Base-by-base conservation (phyloP, 2,329 filamentous ascomycete genomes). In the Alternaria brassicicola region DNA sequence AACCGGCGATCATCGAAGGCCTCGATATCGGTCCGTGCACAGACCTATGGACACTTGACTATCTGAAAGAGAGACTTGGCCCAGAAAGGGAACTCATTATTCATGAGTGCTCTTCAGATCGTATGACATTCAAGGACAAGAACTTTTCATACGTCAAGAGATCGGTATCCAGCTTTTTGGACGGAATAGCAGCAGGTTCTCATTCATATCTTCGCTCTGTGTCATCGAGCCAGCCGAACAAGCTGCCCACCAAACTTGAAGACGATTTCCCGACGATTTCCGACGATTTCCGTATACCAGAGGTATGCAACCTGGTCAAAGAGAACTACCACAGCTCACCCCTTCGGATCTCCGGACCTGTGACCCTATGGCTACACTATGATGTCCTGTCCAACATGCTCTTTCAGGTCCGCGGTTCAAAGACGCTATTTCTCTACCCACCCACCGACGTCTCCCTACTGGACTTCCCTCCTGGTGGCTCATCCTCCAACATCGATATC, bases 311-410 rank as follows among this genome's bases (percentile, higher is more conserved):
- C 6, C 15, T 52, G 13, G 86, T 91, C 4, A 57, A 56, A 5
- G 79, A 88, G n/a, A 86, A 87, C 61, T 76, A 85, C 3, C 92
- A 96, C 72, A 94, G 89, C 73, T 93, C 91, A 3, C 88, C 93
- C 0, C 78, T 96, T 23, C 85, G 92, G 19, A 88, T 96, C 59
- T 94, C 90, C 4, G 91, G 91, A 1, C 86, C 86, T 2, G 90
- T 94, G 10, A 89, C 88, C 38, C 91, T 97, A 86, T 97, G 93
- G 93, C 82, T 96, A 30, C 92, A 96, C 76, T 96, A 95, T 79
- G 91, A 96, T 78, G 91, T 95, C 15, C 93, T 96, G 84, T 91
- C 92, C 48, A 97, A 96, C 69, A 82, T 96, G 3, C 89, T 95
- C 59, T 92, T 89, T 69, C 93, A 97, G 72, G 84, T 96, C 50